phyloP scores from a whole-genome alignment of 2,329 filamentous ascomycete species.

The Teratosphaeria pseudoeucalypti region DNA sequence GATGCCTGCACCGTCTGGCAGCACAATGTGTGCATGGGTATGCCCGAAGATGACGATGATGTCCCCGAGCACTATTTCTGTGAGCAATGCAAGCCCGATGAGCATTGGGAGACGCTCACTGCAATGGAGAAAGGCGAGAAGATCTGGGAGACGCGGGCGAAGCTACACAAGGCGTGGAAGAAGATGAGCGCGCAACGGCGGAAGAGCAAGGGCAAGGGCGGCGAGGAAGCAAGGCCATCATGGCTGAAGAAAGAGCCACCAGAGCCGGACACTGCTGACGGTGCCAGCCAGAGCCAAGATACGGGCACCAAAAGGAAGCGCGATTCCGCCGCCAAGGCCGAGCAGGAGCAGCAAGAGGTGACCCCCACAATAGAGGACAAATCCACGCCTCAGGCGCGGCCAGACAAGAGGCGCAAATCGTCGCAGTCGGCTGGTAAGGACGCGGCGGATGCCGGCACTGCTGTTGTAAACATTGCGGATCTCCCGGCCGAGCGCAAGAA shows the following conservation, averaged over 20 bases:
- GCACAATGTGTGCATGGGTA: conserved; percentile 90
- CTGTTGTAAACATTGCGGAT: conserved; percentile 32
- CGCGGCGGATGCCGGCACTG: conserved; percentile 21
- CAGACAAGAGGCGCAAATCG: conserved; percentile 29
- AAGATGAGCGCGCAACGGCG: conserved; percentile 53
- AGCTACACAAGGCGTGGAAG: conserved; percentile 39
- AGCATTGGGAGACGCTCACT: conserved; percentile 70
- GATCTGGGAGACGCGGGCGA: conserved; percentile 57
- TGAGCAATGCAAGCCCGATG: conserved; percentile 74
- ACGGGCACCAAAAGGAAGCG: conserved; percentile 25
- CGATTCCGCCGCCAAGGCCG: conserved; percentile 10
- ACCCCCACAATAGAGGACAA: neutral
- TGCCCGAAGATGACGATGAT: conserved; percentile 59
- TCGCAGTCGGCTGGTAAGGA: conserved; percentile 11
- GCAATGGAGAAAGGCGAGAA: conserved; percentile 71
- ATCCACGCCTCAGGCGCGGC: conserved; percentile 8
- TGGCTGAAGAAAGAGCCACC: conserved; percentile 24
- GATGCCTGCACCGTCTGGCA: conserved; percentile 92
- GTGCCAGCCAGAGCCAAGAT: conserved; percentile 6
- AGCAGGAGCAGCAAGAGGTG: conserved; percentile 12
- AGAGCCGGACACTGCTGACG: neutral
- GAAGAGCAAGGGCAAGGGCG: conserved; percentile 38
- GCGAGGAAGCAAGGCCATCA: conserved; percentile 17
- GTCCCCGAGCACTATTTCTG: conserved; percentile 82
- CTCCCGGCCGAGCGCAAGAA: conserved; percentile 58